Conservation (phyloP, 176 grass and related monocot species). For the Chrysopogon serrulatus region DNA sequence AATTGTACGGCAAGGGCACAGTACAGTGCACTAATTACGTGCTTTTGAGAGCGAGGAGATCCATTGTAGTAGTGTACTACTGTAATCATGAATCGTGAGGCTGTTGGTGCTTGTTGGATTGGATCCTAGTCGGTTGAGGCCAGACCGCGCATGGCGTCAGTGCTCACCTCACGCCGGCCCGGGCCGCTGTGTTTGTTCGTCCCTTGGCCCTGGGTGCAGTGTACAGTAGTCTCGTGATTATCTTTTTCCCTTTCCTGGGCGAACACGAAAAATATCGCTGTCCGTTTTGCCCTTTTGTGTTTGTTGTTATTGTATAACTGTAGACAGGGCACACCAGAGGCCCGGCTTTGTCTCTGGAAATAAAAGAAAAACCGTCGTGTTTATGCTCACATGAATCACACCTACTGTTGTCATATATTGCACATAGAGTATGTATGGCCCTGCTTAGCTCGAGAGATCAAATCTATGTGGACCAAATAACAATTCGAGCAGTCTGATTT, state of each 20-base stretch:
- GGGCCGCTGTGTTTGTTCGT: neutral
- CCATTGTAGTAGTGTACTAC: no score
- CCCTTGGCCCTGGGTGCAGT: neutral
- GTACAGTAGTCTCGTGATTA: neutral
- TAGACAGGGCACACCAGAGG: no score
- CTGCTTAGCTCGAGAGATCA: no score
- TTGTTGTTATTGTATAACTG: no score
- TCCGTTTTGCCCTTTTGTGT: neutral
- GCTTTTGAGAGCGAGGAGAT: neutral
- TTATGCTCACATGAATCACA: no score
- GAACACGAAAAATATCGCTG: neutral
- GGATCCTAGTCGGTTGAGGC: neutral
- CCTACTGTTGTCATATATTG: no score
- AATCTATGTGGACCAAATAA: no score
- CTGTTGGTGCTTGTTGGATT: neutral
- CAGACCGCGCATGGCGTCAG: neutral
- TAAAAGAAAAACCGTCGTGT: no score
- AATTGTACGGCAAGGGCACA: neutral
- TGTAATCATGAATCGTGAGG: no score
- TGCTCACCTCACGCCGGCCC: neutral
- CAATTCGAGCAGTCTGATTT: no score
- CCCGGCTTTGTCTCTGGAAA: no score
- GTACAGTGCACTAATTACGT: neutral
- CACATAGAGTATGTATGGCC: no score
- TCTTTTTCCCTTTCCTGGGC: neutral